Evolutionary conservation across 805 yeast genomes (phyloP), one percentile per base, ranked within the genome.

Genomic region (Saturnispora diversa): DNA sequence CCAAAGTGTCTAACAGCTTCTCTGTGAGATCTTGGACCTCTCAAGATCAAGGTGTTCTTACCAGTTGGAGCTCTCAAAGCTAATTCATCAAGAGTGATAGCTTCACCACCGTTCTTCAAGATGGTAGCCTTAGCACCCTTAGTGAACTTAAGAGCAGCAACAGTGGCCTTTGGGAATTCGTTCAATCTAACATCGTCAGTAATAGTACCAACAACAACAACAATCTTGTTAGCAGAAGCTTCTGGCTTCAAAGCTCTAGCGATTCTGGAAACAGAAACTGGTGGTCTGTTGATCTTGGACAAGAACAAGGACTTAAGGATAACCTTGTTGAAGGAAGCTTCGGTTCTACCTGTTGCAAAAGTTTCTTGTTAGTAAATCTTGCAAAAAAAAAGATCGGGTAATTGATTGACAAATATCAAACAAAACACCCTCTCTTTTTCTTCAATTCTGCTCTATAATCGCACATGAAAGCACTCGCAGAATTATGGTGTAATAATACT

Each of bases 1-100:
- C 99, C 99, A 69, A 92, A 92, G 84, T 92, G 97, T 79, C 97
- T 86, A 64, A 86, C 97, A 64, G 97, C 97, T 78, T 92, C 97
- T 80, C 99, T 86, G 72, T 95, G 66, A 75, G 75, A 79, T 84
- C 97, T 87, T 75, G 97, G 94, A 71, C 99, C 99, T 79, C 97
- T 86, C 69, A 92, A 75, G 64, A 90, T 74, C 70, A 92, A 74
- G 58, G 98, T 92, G 95, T 92, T 92, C 72, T 85, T 82, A 74
- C 99, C 99, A 72, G 88, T 87, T 73, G 99, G 99, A 69, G 97
- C 90, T 74, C 95, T 88, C 64, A 84, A 80, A 64, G 98, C 99
- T 63, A 92, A 85, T 78, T 92, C 97, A 73, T 92, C 99, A 62
- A 92, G 80, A 67, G 99, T 92, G 82, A 92, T 83, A 65, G 86